A percentile compares a stretch with the other conserved stretches of the same genome.
Evolutionary conservation across 768 basidiomycete genomes (phyloP).

Genomic region (Mycena rebaudengoi): DNA sequence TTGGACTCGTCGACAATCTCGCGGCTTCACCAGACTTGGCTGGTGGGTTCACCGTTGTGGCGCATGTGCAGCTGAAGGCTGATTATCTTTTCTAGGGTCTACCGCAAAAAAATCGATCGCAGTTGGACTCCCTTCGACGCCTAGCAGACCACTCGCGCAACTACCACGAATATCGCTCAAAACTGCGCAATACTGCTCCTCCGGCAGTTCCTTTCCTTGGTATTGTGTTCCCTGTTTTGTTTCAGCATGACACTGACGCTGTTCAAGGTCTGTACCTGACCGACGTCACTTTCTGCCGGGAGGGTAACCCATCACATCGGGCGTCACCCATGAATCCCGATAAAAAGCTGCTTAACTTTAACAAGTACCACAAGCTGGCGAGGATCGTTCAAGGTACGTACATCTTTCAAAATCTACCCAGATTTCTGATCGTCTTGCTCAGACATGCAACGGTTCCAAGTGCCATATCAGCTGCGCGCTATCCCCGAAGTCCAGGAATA

Average conservation of each 20-base stretch:
- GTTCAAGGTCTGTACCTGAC: conserved; percentile 81
- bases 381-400: conserved; percentile 79
- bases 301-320: conserved; percentile 90
- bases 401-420: neutral
- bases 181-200: conserved; percentile 86
- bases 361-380: conserved; percentile 93
- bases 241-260: conserved; percentile 20
- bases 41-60: conserved; percentile 57
- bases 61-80: neutral
- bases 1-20: conserved; percentile 96
- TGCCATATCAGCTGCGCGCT: conserved; percentile 84
- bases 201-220: conserved; percentile 97
- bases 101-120: conserved; percentile 82
- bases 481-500: conserved; percentile 91
- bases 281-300: conserved; percentile 94
- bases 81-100: conserved; percentile 64
- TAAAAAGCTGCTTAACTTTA: conserved; percentile 92
- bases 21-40: conserved; percentile 92
- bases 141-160: conserved; percentile 93
- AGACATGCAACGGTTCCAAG: conserved; percentile 95
- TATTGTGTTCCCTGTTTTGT: conserved; percentile 31
- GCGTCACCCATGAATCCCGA: conserved; percentile 78
- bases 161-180: conserved; percentile 89
- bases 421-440: neutral
- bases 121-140: conserved; percentile 81